Evolutionary conservation across 345 rosid species (phyloP), one percentile per base, ranked within the genome.

Genomic region (Eucalyptus caleyi): DNA sequence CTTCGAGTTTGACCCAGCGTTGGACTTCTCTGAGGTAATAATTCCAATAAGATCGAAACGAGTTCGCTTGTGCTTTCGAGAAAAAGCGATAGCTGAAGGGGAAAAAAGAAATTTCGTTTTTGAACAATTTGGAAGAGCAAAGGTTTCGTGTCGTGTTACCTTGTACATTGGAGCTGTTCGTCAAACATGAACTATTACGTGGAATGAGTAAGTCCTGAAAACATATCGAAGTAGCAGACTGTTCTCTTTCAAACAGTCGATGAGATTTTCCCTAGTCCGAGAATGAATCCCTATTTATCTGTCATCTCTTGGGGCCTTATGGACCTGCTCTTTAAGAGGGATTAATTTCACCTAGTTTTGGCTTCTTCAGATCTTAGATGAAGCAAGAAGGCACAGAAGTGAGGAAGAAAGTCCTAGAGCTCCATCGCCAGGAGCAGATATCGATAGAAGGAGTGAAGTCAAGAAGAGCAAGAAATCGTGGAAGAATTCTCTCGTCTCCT

Each of bases 281-380:
- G 26, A 40, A 40, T 77, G 47, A 10, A 72, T 40, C 45, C 82
- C 45, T 40, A 7, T 40, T 40, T 23, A 24, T 40, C 16, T 40
- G 27, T 77, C 85, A 40, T 77, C 47, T 40, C 85, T 37, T 40
- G 47, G 85, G 83, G 47, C 3, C 47, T 11, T 11, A 11, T 77
- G 30, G 83, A 77, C 45, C 13, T 37, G 83, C 83, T 77, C 85
- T 77, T 40, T 77, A 77, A 77, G 47, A 77, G 27, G 2, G 59
- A 53, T 40, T 77, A 40, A 6, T 77, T 77, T 40, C 47, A 77
- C 30, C 85, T 6, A 40, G 85, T 47, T 87, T 60, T 37, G 87
- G 50, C 32, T 87, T 69, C 80, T 88, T 88, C 92, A 92, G 95
- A 92, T 93, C 92, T 82, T 94, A 90, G 92, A 93, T 54, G 94